Evolutionary conservation across 352 stramenopile genomes (phyloP).

Genomic region (Globisporangium barbulae): DNA sequence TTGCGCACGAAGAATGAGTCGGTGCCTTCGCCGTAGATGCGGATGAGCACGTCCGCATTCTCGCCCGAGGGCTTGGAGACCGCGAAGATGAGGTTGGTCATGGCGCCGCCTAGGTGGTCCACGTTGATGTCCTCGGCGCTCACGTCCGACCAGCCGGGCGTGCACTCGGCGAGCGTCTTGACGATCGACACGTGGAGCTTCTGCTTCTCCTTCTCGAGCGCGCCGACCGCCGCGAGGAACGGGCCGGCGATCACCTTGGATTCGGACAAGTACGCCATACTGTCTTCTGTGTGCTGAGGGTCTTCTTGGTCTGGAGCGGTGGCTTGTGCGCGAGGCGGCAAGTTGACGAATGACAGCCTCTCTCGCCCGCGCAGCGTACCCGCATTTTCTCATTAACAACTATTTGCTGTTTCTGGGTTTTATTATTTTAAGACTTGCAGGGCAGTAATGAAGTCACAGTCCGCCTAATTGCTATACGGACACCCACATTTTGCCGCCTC

Average conservation of each 20-base stretch:
- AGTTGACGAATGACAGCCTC: conserved; percentile 25
- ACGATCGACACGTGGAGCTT: conserved; percentile 72
- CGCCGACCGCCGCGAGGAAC: conserved; percentile 48
- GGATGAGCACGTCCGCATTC: conserved; percentile 66
- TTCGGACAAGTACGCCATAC: conserved; percentile 28
- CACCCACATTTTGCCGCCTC: too few relatives aligned
- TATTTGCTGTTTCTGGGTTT: too few relatives aligned
- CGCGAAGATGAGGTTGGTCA: conserved; percentile 86
- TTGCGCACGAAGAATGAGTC: conserved; percentile 76
- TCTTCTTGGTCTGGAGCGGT: not conserved
- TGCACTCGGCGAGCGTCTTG: conserved; percentile 45
- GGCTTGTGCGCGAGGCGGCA: conserved; percentile 20
- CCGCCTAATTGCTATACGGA: too few relatives aligned
- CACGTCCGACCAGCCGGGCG: conserved; percentile 55
- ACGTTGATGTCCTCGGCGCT: conserved; percentile 56
- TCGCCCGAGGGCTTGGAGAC: conserved; percentile 66
- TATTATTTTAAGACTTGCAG: too few relatives aligned
- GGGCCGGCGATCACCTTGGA: conserved; percentile 49
- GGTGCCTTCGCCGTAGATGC: conserved; percentile 79
- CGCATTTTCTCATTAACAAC: too few relatives aligned
- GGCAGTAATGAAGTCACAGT: too few relatives aligned
- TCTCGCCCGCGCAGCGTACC: not conserved
- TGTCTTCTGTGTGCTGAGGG: not conserved
- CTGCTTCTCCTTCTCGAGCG: conserved; percentile 64
- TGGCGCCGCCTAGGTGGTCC: conserved; percentile 67